Base-by-base conservation (phyloP, 2,329 filamentous ascomycete genomes). In the Talaromyces sp. region DNA sequence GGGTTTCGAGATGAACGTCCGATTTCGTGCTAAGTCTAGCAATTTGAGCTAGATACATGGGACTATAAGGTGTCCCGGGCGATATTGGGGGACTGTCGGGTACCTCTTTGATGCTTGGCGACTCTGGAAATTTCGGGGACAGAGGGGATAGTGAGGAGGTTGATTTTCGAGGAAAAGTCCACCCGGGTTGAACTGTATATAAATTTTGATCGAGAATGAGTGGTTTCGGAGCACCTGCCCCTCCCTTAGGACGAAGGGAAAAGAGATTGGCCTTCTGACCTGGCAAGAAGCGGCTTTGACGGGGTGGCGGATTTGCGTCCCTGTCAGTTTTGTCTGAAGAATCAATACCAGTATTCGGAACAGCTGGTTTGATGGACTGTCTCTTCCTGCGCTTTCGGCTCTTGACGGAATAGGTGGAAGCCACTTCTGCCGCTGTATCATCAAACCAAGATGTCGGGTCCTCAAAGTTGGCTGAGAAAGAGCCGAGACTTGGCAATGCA, bases 401-500 rank as follows among this genome's bases (percentile, higher is more conserved):
- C 26, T 31, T 58, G 10, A 41, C 35, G 11, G 59, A 61, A 35
- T 61, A 61, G 2, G 55, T 57, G 19, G 59, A 61, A 31, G 59
- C 59, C 21, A 61, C 59, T 31, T 61, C 59, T 17, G 59, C 55
- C 31, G 59, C 59, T 19, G 48, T 53, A 29, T 55, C 59, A 24
- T 61, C 59, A 27, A 54, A 38, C 48, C 48, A 52, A n/a, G 48
- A 52, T 52, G 48, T 29, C 14, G 56, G 26, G 24, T 19, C 43
- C 6, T 35, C 26, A 3, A 27, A 27, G 41, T 48, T 50, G 26
- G 43, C n/a, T 35, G 29, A 21, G 19, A 35, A 38, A 12, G 41
- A 55, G 24, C 29, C 29, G 5, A 55, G 57, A 48, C 62, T 59
- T n/a, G 70, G 68, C 61, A 72, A 66, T 31, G 69, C 69, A n/a